Percentiles rank a stretch among this genome's conserved stretches.
These are phyloP conservation scores for Phalaenopsis equestris DNA, from an alignment of 106 monocot genomes.

Conservation along the genomic window DNA sequence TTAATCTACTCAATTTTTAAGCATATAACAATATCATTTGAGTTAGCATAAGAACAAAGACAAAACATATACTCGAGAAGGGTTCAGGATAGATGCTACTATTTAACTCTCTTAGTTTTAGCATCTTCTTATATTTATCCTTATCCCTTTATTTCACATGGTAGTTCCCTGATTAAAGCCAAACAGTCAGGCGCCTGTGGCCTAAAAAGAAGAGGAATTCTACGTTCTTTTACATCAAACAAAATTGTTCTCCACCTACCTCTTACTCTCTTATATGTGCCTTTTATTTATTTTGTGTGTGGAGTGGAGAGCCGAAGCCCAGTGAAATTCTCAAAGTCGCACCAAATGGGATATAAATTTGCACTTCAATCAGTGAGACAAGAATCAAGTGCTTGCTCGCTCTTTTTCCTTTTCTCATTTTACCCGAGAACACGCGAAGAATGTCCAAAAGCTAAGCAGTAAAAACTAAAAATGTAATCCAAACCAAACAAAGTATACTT, in stretches of 20 bases:
- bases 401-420: no score
- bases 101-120: not conserved
- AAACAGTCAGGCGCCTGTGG: not conserved
- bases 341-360: no score
- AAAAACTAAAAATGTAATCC: no score
- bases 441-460: no score
- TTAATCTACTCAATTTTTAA: not conserved
- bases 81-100: not conserved
- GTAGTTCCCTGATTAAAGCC: not conserved
- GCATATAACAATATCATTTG: not conserved
- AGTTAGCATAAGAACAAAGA: not conserved
- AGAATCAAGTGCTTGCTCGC: no score
- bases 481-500: no score
- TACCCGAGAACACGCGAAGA: no score
- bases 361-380: no score
- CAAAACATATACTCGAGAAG: not conserved
- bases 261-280: not conserved
- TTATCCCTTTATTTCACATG: not conserved
- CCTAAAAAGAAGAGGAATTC: not conserved
- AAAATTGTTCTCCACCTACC: not conserved
- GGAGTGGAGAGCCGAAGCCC: no score
- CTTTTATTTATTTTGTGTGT: no score
- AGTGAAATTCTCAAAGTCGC: no score
- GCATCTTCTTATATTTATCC: not conserved
- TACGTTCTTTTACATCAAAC: not conserved